These are phyloP conservation scores for Pichia sp. DNA, from an alignment of 1,139 yeast genomes.

Conservation along the genomic window DNA sequence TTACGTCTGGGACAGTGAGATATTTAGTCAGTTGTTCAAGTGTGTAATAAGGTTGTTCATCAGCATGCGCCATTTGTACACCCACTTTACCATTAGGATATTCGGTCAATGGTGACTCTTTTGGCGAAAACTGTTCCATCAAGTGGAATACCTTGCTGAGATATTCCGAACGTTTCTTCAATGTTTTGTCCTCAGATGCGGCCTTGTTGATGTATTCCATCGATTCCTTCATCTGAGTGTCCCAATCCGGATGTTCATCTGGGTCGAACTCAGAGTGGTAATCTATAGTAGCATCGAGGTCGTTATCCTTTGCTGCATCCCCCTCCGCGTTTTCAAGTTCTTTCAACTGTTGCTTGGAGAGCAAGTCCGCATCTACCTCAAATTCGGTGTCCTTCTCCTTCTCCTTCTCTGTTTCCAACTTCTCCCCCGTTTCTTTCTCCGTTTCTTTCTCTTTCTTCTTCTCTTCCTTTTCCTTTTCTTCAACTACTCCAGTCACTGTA, in stretches of 20 bases:
- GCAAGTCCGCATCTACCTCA: background rate
- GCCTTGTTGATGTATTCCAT: background rate
- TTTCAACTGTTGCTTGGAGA: background rate
- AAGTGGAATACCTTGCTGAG: background rate
- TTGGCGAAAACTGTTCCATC: background rate
- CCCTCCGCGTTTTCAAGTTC: too few relatives aligned
- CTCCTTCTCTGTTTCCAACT: background rate
- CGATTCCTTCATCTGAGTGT: background rate
- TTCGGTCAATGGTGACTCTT: constrained; percentile 17
- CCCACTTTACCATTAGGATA: constrained; percentile 18
- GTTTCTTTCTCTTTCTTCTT: background rate
- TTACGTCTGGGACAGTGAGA: constrained; percentile 20
- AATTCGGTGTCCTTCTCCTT: background rate
- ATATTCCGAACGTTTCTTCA: background rate
- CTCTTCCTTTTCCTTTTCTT: background rate
- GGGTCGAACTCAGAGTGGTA: too few relatives aligned
- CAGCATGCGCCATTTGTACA: constrained; percentile 1
- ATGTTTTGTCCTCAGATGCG: background rate
- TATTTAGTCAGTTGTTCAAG: constrained; percentile 25
- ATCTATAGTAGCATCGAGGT: too few relatives aligned
- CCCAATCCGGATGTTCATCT: too few relatives aligned
- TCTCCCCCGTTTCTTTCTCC: background rate
- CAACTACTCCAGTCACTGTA: background rate
- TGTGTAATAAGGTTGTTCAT: constrained; percentile 15
- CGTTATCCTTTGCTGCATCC: too few relatives aligned